phyloP scores from a whole-genome alignment of 2,329 filamentous ascomycete species.

The Phaeoacremonium minimum region DNA sequence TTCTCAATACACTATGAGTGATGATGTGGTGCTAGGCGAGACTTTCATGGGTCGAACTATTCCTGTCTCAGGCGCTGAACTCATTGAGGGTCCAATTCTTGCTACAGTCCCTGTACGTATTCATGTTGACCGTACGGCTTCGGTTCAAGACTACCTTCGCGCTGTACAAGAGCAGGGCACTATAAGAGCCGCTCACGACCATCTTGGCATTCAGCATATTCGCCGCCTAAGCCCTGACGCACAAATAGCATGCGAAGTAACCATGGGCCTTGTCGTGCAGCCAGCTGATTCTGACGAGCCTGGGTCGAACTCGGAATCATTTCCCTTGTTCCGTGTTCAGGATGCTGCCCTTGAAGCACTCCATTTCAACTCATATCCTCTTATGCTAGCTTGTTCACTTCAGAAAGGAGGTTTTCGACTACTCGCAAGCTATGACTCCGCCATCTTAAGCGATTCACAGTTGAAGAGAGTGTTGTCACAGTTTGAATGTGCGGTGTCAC shows the following conservation, averaged over 20 bases:
- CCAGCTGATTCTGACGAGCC: slow-evolving; percentile 18
- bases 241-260: slow-evolving; percentile 20
- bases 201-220: slow-evolving; percentile 45
- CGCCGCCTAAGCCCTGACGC: slow-evolving; percentile 31
- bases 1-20: slow-evolving; percentile 44
- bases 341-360: slow-evolving; percentile 12
- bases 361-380: slow-evolving; percentile 41
- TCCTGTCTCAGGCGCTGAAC: slow-evolving; percentile 40
- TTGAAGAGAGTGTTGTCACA: slow-evolving; percentile 31
- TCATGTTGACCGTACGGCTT: slow-evolving; percentile 19
- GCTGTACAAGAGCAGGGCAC: slow-evolving; percentile 19
- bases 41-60: slow-evolving; percentile 54
- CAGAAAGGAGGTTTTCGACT: slow-evolving; percentile 34
- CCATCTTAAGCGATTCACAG: slow-evolving; percentile 23
- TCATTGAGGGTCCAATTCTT: slow-evolving; percentile 50
- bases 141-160: slow-evolving; percentile 9
- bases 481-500: slow-evolving; percentile 21
- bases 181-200: slow-evolving; percentile 38
- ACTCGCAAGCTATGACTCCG: slow-evolving; percentile 35
- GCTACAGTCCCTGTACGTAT: slow-evolving; percentile 40
- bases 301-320: slow-evolving; percentile 10
- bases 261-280: slow-evolving; percentile 29
- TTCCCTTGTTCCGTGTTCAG: no score
- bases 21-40: slow-evolving; percentile 55
- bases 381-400: slow-evolving; percentile 42